Evolutionary conservation across 1,284 basidiomycete genomes (phyloP), one percentile per base, ranked within the genome.

Genomic region (Stereum hirsutum): DNA sequence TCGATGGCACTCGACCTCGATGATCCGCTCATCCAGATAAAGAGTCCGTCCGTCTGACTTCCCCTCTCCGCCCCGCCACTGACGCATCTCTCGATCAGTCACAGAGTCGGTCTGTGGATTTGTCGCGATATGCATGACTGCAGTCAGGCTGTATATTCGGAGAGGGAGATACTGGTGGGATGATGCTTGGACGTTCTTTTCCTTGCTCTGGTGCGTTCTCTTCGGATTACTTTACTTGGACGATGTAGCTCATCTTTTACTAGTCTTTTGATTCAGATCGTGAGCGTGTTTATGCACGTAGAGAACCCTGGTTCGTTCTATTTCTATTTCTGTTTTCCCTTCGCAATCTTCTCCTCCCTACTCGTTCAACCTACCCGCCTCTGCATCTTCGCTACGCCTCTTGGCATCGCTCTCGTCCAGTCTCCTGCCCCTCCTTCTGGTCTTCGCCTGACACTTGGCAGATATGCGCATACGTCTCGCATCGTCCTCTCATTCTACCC

Each of bases 111-210:
- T 58, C 35, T 63, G 61, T 44, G 55, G 55, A 20, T 54, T 56
- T 40, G 50, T 62, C 12, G 65, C 66, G 17, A 59, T 64, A 35
- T 53, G 52, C 30, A 59, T 58, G 42, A 69, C 67, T n/a, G 19
- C 55, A 21, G 49, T 58, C 32, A 60, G 66, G 2, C 46, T 69
- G 7, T 62, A 48, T 41, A 52, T 65, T 23, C 59, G 67, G 20
- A 50, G 61, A 34, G 52, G 52, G 6, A 49, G 61, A 23, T 57
- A 57, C 39, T 66, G 62, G 64, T 62, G 57, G 50, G 65, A 69
- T 45, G 66, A 68, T 46, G 64, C 58, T 6, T 52, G 61, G 54
- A 48, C 46, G 14, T 47, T 53, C 34, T 47, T 56, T 27, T 48
- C 51, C 30, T 30, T 49, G 24, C 24, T 53, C 17, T 47, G 35